Evolutionary conservation across 2,329 filamentous ascomycete species (phyloP), one percentile per base, ranked within the genome.

Genomic region (Colletotrichum sp.): DNA sequence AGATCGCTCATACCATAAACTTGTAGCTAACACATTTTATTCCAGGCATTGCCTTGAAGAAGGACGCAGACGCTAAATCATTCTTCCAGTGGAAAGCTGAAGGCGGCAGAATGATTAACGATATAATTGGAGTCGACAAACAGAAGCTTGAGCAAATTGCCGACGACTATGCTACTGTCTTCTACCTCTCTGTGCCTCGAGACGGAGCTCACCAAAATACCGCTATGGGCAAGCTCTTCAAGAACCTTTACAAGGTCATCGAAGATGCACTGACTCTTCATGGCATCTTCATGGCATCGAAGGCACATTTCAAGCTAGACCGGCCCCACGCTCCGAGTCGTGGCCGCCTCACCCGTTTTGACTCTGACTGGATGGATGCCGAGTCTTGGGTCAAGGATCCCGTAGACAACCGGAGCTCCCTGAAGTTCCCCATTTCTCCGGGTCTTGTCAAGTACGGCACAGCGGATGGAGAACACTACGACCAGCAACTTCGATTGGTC

Each of bases 381-480:
- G 72, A 74, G 6, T 33, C 3, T 3, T 74, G 43, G 29, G 54
- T 34, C 0, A 29, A n/a, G 2, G 43, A 71, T 2, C 55, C 55
- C 6, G 18, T 59, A 3, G 36, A 38, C 6, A 1, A 9, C 7
- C 1, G 8, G 2, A 66, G 29, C 8, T 15, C 3, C 2, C 55
- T 74, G 3, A 2, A 34, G 1, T n/a, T 66, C 4, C 18, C 8
- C 7, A 57, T 67, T 15, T 67, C 72, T 1, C 75, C 72, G 1
- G 36, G 18, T 2, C 58, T 75, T 1, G 5, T 65, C 5, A 76
- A 76, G 33, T 2, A 18, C 18, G 75, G 74, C 21, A 76, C 62
- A 13, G 71, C 74, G 1, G 69, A 76, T 36, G 75, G 75, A 8
- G 29, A 66, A 18, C 15, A 47, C 24, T 76, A 76, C 51, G 71